Conservation (phyloP, 2,329 filamentous ascomycete genomes). For the Pseudocercospora vitis region DNA sequence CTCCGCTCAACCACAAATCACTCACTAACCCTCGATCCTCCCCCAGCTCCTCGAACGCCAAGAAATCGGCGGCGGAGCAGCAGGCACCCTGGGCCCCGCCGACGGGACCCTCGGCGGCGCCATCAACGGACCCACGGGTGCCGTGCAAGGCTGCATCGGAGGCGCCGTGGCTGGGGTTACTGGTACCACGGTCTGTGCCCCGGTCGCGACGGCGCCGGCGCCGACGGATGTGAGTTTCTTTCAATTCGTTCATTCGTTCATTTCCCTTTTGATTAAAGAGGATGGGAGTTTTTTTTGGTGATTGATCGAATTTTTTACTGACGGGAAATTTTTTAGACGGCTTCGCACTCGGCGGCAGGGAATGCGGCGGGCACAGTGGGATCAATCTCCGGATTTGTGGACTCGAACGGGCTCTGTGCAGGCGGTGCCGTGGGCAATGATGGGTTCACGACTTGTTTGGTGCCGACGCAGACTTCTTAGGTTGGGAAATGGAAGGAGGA, state of each 20-base stretch:
- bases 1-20: background rate
- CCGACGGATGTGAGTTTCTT: constrained; percentile 18
- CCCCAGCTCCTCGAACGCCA: background rate
- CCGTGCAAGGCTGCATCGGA: constrained; percentile 22
- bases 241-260: too few relatives aligned
- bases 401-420: constrained; percentile 19
- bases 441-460: constrained; percentile 21
- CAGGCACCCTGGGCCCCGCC: constrained; percentile 13
- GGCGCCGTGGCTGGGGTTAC: constrained; percentile 8
- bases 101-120: constrained; percentile 21
- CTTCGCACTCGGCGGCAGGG: constrained; percentile 4
- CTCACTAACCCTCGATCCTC: background rate
- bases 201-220: constrained; percentile 19
- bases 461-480: constrained; percentile 15
- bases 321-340: background rate
- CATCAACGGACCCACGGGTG: constrained; percentile 22
- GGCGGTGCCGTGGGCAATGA: constrained; percentile 17
- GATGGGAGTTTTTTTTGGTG: too few relatives aligned
- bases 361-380: constrained; percentile 20
- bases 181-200: constrained; percentile 17
- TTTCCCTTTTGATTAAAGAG: too few relatives aligned
- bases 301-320: too few relatives aligned
- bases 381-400: constrained; percentile 14
- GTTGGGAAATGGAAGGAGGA: too few relatives aligned
- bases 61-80: constrained; percentile 19